phyloP scores from a whole-genome alignment of 2,329 filamentous ascomycete species.

The Cryphonectria carpinicola region DNA sequence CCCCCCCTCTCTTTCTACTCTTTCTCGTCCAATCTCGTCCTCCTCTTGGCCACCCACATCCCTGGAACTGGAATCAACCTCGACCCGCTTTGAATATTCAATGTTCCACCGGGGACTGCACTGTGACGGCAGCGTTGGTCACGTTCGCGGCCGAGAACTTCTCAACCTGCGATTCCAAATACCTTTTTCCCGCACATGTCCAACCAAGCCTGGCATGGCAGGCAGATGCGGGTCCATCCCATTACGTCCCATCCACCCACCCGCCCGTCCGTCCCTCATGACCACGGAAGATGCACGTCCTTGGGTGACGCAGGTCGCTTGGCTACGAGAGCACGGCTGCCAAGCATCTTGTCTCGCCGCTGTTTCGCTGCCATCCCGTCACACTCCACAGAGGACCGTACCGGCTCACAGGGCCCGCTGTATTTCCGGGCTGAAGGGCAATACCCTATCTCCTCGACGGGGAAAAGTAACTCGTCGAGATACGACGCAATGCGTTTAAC shows the following conservation, averaged over 20 bases:
- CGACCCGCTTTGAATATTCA: neutral
- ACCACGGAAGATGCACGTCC: neutral
- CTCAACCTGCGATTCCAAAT: neutral
- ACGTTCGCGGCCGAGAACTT: neutral
- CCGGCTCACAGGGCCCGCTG: neutral
- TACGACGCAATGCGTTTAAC: neutral
- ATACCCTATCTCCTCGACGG: neutral
- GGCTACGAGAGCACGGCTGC: neutral
- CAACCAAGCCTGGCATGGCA: neutral
- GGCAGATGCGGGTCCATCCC: neutral
- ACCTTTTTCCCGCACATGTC: neutral
- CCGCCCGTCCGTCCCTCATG: neutral
- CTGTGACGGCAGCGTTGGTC: neutral
- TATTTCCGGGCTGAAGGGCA: neutral
- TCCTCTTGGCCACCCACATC: neutral
- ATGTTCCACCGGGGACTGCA: neutral
- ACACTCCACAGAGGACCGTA: neutral
- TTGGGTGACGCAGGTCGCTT: neutral
- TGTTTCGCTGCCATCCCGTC: neutral
- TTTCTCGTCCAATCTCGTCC: neutral
- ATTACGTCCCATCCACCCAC: neutral
- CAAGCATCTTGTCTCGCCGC: conserved; percentile 4
- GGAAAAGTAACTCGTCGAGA: neutral
- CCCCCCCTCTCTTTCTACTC: neutral
- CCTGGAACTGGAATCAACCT: neutral